Conservation (phyloP, 1,284 basidiomycete genomes). For the Puccinia horiana region DNA sequence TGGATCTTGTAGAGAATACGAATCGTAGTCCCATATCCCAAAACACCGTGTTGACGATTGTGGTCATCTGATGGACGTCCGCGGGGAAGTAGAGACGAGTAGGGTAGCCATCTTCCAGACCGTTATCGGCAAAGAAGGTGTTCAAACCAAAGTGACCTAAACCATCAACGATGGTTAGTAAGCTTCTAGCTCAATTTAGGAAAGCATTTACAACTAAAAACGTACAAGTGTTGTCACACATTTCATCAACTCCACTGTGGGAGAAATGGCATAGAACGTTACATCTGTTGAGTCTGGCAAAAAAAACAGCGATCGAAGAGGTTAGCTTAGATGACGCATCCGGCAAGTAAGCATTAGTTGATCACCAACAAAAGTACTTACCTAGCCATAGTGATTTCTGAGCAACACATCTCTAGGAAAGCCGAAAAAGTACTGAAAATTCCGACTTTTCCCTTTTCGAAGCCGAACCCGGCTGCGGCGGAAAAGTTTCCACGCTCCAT, state of each 20-base stretch:
- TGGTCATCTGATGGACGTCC: constrained; percentile 75
- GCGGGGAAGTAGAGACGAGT: constrained; percentile 82
- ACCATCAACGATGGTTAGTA: constrained; percentile 15
- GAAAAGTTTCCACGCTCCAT: constrained; percentile 80
- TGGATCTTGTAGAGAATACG: constrained; percentile 80
- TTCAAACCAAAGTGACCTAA: constrained; percentile 65
- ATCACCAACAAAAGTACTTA: constrained; percentile 16
- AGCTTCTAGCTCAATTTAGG: background rate
- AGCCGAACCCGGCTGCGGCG: constrained; percentile 81
- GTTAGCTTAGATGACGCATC: background rate
- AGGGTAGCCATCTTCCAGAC: constrained; percentile 69
- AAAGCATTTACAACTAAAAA: background rate
- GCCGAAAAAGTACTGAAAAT: constrained; percentile 82
- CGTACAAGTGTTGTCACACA: constrained; percentile 77
- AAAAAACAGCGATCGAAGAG: background rate
- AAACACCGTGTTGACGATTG: constrained; percentile 73
- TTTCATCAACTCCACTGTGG: constrained; percentile 73
- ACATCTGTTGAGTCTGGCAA: constrained; percentile 71
- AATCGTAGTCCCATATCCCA: constrained; percentile 77
- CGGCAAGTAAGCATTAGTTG: background rate
- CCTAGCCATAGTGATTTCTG: constrained; percentile 80
- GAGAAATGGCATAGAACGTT: constrained; percentile 83
- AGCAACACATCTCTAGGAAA: constrained; percentile 82
- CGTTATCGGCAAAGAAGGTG: constrained; percentile 79
- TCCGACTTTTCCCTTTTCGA: constrained; percentile 52